These are phyloP conservation scores for Chaetomidium leptoderma DNA, from an alignment of 495 filamentous ascomycete species.

Conservation along the genomic window DNA sequence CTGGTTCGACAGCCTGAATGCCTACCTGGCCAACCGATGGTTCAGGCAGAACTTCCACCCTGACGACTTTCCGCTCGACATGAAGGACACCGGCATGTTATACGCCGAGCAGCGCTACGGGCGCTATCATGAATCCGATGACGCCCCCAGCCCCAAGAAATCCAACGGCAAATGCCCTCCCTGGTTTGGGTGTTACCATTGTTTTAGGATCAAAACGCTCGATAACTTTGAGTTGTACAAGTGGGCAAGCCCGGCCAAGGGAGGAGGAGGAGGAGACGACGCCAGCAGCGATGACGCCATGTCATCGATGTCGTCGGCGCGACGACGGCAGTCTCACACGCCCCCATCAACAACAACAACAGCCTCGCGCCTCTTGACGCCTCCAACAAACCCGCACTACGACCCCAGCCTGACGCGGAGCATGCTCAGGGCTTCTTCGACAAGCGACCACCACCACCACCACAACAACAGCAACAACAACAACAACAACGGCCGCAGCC, in stretches of 20 bases:
- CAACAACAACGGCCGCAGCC: neutral
- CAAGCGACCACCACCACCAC: neutral
- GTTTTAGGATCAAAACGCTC: conserved; percentile 20
- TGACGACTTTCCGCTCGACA: conserved; percentile 5
- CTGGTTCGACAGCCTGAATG: conserved; percentile 17
- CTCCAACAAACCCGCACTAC: conserved; percentile 28
- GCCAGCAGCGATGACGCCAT: too few relatives aligned
- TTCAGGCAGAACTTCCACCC: conserved; percentile 21
- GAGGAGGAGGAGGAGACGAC: conserved; percentile 8
- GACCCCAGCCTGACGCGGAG: conserved; percentile 27
- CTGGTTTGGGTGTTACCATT: conserved; percentile 32
- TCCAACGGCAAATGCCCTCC: neutral
- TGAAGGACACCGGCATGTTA: conserved; percentile 20
- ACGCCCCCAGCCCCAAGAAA: conserved; percentile 3
- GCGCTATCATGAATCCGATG: conserved; percentile 19
- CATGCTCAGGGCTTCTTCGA: conserved; percentile 12
- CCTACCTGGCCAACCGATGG: conserved; percentile 12
- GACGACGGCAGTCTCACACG: neutral
- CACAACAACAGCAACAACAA: neutral
- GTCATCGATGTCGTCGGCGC: too few relatives aligned
- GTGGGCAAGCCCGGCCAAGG: conserved; percentile 13
- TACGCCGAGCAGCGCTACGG: conserved; percentile 24
- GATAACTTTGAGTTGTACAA: conserved; percentile 28
- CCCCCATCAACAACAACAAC: conserved; percentile 4
- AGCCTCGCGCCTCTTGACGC: neutral